Evolutionary conservation across 768 basidiomycete species (phyloP).

Genomic region (Boletus reticulatus): DNA sequence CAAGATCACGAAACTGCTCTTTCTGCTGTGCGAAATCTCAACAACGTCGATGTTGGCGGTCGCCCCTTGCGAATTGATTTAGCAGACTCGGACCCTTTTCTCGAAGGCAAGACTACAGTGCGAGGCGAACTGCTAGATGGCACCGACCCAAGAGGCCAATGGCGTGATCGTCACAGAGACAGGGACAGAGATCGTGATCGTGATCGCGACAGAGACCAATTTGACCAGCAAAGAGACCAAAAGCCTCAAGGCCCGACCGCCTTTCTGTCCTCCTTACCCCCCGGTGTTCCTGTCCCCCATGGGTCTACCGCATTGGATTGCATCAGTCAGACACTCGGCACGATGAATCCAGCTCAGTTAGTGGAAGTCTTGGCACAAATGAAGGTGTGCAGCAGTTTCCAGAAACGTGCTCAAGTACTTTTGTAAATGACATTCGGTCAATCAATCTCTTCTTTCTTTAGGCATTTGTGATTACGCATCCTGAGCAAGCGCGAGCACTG

Average conservation of each 20-base stretch:
- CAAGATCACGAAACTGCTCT: conserved; percentile 93
- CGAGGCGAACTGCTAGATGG: conserved; percentile 78
- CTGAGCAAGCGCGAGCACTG: conserved; percentile 82
- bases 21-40: conserved; percentile 94
- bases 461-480: conserved; percentile 90
- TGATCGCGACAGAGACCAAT: conserved; percentile 44
- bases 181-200: conserved; percentile 52
- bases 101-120: conserved; percentile 87
- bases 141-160: conserved; percentile 39
- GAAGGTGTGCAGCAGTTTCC: conserved; percentile 65
- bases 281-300: conserved; percentile 69
- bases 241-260: conserved; percentile 42
- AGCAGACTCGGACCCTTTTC: conserved; percentile 89
- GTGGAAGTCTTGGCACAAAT: conserved; percentile 96
- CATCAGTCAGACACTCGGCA: conserved; percentile 84
- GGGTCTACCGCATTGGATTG: conserved; percentile 74
- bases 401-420: conserved; percentile 17
- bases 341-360: conserved; percentile 77
- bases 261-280: conserved; percentile 68
- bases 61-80: conserved; percentile 92
- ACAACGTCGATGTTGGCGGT: conserved; percentile 89
- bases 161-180: conserved; percentile 48
- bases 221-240: conserved; percentile 33
- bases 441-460: conserved; percentile 40
- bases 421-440: conserved; percentile 19